A percentile compares a stretch with the other conserved stretches of the same genome.
These are phyloP conservation scores for Candida montana DNA, from an alignment of 805 yeast species.

Conservation along the genomic window DNA sequence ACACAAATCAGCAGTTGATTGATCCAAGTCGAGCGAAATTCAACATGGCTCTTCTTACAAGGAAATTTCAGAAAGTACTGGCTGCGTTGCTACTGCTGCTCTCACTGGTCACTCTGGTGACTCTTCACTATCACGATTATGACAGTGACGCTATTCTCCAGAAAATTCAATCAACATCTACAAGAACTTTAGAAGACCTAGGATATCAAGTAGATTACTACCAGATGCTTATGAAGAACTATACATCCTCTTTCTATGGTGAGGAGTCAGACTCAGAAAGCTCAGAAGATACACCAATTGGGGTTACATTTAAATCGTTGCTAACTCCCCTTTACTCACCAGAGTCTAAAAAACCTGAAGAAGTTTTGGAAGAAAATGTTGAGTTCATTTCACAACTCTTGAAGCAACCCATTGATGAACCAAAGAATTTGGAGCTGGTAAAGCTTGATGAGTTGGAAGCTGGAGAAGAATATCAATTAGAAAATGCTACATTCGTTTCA, in stretches of 20 bases:
- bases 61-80: constrained; percentile 13
- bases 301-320: constrained; percentile 9
- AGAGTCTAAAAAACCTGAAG: constrained; percentile 8
- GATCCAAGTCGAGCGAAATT: too few species aligned
- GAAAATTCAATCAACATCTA: not conserved
- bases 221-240: constrained; percentile 19
- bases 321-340: constrained; percentile 20
- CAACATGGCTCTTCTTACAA: constrained; percentile 10
- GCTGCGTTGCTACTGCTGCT: not conserved
- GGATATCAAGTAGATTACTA: constrained; percentile 13
- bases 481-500: constrained; percentile 71
- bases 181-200: constrained; percentile 8
- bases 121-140: constrained; percentile 10
- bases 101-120: not conserved
- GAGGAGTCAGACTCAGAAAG: not conserved
- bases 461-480: constrained; percentile 26
- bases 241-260: constrained; percentile 18
- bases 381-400: constrained; percentile 7
- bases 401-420: constrained; percentile 23
- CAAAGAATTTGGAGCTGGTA: constrained; percentile 16
- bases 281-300: not conserved
- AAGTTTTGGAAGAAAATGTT: constrained; percentile 14
- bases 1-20: too few species aligned
- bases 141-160: constrained; percentile 8
- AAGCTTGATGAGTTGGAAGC: constrained; percentile 12